phyloP scores from a whole-genome alignment of 2,329 filamentous ascomycete species.

The Pyricularia grisea region DNA sequence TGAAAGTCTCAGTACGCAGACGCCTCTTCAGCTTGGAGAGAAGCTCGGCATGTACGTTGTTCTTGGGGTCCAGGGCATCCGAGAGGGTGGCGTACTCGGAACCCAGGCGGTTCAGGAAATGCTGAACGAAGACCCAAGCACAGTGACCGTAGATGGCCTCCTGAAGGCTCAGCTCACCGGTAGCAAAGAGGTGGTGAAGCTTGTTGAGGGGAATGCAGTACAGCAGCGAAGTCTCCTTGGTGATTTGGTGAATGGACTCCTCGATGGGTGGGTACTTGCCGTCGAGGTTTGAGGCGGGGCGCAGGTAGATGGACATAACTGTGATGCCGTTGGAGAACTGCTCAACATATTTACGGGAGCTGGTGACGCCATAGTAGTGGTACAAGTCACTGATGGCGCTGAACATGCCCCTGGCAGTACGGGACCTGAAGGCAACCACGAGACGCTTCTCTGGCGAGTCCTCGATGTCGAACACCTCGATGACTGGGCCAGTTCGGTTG shows the following conservation, averaged over 20 bases:
- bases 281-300: constrained; percentile 53
- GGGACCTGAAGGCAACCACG: constrained; percentile 88
- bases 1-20: constrained; percentile 93
- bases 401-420: constrained; percentile 87
- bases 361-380: constrained; percentile 97
- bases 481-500: constrained; percentile 80
- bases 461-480: constrained; percentile 95
- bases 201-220: constrained; percentile 98
- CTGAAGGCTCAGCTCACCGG: constrained; percentile 79
- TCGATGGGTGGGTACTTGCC: constrained; percentile 67
- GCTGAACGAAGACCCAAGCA: constrained; percentile 94
- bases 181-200: constrained; percentile 82
- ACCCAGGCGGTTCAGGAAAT: constrained; percentile 92
- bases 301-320: constrained; percentile 91
- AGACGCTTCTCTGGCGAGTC: constrained; percentile 85
- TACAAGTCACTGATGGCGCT: constrained; percentile 92
- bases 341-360: constrained; percentile 93
- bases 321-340: constrained; percentile 98
- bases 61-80: constrained; percentile 68
- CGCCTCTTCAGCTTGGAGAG: constrained; percentile 92
- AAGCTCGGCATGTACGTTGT: constrained; percentile 77
- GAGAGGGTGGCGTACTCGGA: constrained; percentile 85
- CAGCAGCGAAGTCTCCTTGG: constrained; percentile 92
- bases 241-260: constrained; percentile 95
- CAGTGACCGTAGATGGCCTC: constrained; percentile 97